phyloP scores from a whole-genome alignment of 2,329 filamentous ascomycete species.

The Penicillium psychrosexuale region DNA sequence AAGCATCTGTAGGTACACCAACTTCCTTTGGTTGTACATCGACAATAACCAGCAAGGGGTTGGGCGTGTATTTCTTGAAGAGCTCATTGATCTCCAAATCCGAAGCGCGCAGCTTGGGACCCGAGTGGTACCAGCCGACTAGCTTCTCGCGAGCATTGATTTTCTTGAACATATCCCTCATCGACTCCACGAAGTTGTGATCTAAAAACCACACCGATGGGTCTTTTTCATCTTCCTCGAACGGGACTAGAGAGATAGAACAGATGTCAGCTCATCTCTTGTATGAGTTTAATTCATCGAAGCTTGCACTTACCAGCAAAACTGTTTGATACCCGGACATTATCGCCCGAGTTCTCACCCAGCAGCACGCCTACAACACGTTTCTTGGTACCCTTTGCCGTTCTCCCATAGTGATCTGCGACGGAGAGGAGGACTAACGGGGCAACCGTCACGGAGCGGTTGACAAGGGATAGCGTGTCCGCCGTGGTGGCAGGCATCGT shows the following conservation, averaged over 20 bases:
- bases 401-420: conserved; percentile 97
- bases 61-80: conserved; percentile 98
- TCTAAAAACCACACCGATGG: conserved; percentile 98
- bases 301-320: conserved; percentile 72
- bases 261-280: conserved; percentile 19
- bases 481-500: conserved; percentile 94
- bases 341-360: conserved; percentile 93
- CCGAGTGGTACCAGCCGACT: conserved; percentile 99
- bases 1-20: conserved; percentile 95
- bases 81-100: conserved; percentile 99
- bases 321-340: conserved; percentile 96
- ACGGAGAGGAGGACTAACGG: conserved; percentile 95
- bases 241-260: conserved; percentile 65
- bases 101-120: conserved; percentile 91
- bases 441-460: conserved; percentile 91
- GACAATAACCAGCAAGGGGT: conserved; percentile 94
- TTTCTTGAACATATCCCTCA: conserved; percentile 99
- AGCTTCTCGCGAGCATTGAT: conserved; percentile 98
- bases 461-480: conserved; percentile 92
- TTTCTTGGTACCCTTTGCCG: conserved; percentile 80
- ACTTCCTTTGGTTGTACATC: conserved; percentile 98
- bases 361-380: conserved; percentile 92
- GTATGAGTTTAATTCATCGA: background rate
- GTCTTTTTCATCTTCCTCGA: conserved; percentile 98
- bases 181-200: conserved; percentile 98